phyloP scores from a whole-genome alignment of 169 alveolate genomes.

The Cryptosporidium ubiquitum region DNA sequence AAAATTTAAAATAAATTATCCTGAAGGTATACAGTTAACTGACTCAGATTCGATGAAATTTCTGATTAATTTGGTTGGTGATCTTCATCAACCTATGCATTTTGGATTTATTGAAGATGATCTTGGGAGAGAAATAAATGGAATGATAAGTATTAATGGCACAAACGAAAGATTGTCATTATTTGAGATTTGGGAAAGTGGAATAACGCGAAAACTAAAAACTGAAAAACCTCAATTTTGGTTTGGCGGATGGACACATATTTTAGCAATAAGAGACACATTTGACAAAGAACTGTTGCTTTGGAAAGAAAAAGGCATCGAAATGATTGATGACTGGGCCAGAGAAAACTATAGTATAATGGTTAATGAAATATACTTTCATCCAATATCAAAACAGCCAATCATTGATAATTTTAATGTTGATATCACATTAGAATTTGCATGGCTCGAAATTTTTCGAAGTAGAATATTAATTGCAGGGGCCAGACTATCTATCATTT shows the following conservation, averaged over 20 bases:
- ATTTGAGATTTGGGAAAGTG: conserved; percentile 73
- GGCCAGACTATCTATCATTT: conserved; percentile 83
- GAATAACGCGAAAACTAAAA: conserved; percentile 39
- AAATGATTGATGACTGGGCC: conserved; percentile 85
- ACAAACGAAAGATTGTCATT: conserved; percentile 37
- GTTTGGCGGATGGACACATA: conserved; percentile 91
- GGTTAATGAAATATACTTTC: conserved; percentile 76
- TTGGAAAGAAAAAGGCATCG: conserved; percentile 80
- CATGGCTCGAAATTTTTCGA: conserved; percentile 79
- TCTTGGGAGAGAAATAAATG: conserved; percentile 73
- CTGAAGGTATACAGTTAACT: conserved; percentile 82
- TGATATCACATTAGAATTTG: conserved; percentile 73
- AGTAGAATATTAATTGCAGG: conserved; percentile 86
- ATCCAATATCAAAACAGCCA: conserved; percentile 74
- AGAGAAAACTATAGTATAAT: conserved; percentile 79
- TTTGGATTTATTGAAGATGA: conserved; percentile 77
- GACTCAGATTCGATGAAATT: conserved; percentile 84
- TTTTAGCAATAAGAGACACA: conserved; percentile 80
- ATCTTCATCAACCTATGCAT: conserved; percentile 85
- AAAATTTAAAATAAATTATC: conserved; percentile 73
- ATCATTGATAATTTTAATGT: conserved; percentile 20
- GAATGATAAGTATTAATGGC: conserved; percentile 45
- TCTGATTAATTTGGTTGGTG: conserved; percentile 83
- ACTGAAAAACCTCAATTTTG: conserved; percentile 78
- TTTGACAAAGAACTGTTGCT: conserved; percentile 76